Percentiles rank a stretch among this genome's conserved stretches.
Evolutionary conservation across 2,329 filamentous ascomycete species (phyloP).

Genomic region (Sordariomycetes sp.): DNA sequence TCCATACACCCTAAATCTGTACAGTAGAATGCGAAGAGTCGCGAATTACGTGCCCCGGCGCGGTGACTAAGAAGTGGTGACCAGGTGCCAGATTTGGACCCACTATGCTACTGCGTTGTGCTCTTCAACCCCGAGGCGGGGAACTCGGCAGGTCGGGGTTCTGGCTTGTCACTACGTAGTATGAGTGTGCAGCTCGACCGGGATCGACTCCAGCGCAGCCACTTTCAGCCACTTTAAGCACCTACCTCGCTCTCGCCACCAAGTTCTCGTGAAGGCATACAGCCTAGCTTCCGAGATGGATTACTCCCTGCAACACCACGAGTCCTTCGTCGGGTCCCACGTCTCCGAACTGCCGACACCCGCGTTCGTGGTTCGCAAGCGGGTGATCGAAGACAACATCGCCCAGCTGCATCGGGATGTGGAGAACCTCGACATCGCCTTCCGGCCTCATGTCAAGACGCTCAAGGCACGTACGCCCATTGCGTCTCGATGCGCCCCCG

Average conservation of each 20-base stretch:
- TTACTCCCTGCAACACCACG: constrained; percentile 11
- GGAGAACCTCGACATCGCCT: constrained; percentile 22
- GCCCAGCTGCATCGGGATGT: constrained; percentile 24
- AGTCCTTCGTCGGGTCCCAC: constrained; percentile 22
- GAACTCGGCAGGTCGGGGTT: neutral
- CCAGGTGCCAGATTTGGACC: too few relatives aligned
- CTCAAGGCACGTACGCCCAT: constrained; percentile 20
- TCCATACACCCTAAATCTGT: too few relatives aligned
- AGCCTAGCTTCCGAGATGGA: neutral
- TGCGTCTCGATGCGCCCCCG: too few relatives aligned
- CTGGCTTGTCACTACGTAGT: neutral
- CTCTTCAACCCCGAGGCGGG: neutral
- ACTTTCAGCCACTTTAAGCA: neutral
- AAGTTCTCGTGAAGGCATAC: neutral
- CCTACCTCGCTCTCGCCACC: neutral
- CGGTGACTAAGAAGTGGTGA: too few relatives aligned
- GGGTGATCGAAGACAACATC: constrained; percentile 24
- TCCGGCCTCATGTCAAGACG: constrained; percentile 32
- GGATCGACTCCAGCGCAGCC: neutral
- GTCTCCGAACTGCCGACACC: constrained; percentile 24
- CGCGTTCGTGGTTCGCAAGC: constrained; percentile 24
- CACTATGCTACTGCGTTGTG: neutral
- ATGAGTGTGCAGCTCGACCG: neutral
- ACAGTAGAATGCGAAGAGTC: too few relatives aligned
- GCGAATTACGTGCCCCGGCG: too few relatives aligned